Base-by-base conservation (phyloP, 164 flowering plant species). In the Euptelea pleiosperma region DNA sequence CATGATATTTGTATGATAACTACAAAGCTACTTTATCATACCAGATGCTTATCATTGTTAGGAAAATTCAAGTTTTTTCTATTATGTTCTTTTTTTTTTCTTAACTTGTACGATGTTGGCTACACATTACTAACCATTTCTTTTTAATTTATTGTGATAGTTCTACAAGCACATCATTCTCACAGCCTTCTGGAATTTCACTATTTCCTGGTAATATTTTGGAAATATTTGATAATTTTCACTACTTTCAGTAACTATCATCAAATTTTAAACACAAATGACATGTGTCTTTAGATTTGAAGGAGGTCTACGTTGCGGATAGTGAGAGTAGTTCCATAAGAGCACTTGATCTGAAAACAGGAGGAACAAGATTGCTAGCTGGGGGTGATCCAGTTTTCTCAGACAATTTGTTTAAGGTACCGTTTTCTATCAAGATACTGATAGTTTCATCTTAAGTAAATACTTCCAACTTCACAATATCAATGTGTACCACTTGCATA, bases 241-340 rank as follows among this genome's bases (percentile, higher is more conserved):
- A 24, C 36, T 42, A 36, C 14, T 31, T 45, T 51, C 28, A 39
- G 39, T n/a, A 44, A 11, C 2, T 35, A 7, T 18, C 6, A 5
- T 22, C 5, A 12, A 16, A 7, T 1, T 41, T 34, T 8, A 40
- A 43, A 22, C 40, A 55, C 39, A 8, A 14, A 15, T 36, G 3
- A 1, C 18, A 14, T 49, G 15, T 64, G 8, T 39, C 44, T 66
- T 24, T 64, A 92, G 98, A 84, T 67, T 45, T 65, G 46, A 82
- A 58, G 74, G 96, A 82, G 73, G 45, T 77, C 7, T 89, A 78
- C 66, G 66, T 92, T 63, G 98, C 97, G 56, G 98, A 92, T 70
- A 92, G 97, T 70, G 98, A 92, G 73, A 92, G 98, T 79, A 92
- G 98, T 78, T 92, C 96, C 58, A 87, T 89, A 52, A 78, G 97